phyloP scores from a whole-genome alignment of 352 stramenopile genomes.

The Pythium chondricola region DNA sequence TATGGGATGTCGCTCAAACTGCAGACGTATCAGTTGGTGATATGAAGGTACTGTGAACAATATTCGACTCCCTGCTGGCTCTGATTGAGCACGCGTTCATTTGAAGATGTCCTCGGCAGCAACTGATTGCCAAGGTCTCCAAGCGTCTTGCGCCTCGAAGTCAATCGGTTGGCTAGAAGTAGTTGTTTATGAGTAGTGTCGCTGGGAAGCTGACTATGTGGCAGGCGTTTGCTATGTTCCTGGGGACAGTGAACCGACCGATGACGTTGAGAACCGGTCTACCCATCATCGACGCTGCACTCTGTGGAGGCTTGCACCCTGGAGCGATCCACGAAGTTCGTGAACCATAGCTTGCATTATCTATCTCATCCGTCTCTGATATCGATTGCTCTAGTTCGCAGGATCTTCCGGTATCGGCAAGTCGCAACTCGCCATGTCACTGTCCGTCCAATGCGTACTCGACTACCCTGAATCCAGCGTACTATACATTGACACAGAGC shows the following conservation, averaged over 20 bases:
- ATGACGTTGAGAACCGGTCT: constrained; percentile 60
- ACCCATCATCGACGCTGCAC: constrained; percentile 44
- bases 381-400: constrained; percentile 37
- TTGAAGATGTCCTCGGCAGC: too few relatives aligned
- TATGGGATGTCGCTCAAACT: constrained; percentile 58
- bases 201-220: too few relatives aligned
- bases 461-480: constrained; percentile 51
- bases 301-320: constrained; percentile 52
- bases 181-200: constrained; percentile 2
- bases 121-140: constrained; percentile 51
- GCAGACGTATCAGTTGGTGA: constrained; percentile 59
- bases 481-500: constrained; percentile 67
- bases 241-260: constrained; percentile 62
- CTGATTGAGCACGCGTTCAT: too few relatives aligned
- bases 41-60: constrained; percentile 27
- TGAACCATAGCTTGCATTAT: background rate
- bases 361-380: background rate
- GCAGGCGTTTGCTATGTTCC: constrained; percentile 75
- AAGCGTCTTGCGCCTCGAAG: constrained; percentile 39
- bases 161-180: constrained; percentile 24
- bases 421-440: constrained; percentile 66
- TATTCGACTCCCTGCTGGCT: background rate
- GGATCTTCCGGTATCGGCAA: constrained; percentile 72
- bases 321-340: constrained; percentile 9
- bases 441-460: constrained; percentile 58